phyloP scores from a whole-genome alignment of 1,139 yeast genomes.

The Scheffersomyces illinoinensis region DNA sequence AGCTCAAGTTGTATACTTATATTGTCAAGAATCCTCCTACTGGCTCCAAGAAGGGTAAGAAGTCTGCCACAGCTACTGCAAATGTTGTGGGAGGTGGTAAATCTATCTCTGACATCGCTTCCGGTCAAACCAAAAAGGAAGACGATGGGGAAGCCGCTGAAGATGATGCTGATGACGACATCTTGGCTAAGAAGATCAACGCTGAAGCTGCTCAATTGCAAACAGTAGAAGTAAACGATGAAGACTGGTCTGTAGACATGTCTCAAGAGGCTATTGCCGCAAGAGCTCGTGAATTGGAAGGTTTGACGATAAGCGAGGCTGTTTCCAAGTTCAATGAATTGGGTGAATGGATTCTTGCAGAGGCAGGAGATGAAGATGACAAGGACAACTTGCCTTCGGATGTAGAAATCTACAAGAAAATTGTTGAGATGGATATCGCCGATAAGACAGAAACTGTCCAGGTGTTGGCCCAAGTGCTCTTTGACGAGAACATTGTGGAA shows the following conservation, averaged over 20 bases:
- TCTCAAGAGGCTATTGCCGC: constrained; percentile 95
- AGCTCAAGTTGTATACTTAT: constrained; percentile 83
- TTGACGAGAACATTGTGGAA: constrained; percentile 73
- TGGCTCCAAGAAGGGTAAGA: constrained; percentile 54
- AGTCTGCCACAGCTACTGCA: constrained; percentile 89
- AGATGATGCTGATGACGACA: constrained; percentile 69
- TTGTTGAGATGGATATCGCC: constrained; percentile 73
- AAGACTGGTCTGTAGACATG: constrained; percentile 98
- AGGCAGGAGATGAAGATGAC: constrained; percentile 54
- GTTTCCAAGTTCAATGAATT: constrained; percentile 65
- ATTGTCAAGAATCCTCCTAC: constrained; percentile 93
- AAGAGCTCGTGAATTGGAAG: constrained; percentile 86
- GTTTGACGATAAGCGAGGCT: constrained; percentile 43
- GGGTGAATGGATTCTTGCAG: constrained; percentile 82
- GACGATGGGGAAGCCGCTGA: constrained; percentile 23
- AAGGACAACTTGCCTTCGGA: constrained; percentile 70
- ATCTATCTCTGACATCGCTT: constrained; percentile 75
- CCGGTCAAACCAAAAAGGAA: constrained; percentile 46
- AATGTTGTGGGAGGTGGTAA: constrained; percentile 88
- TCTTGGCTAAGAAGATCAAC: constrained; percentile 74
- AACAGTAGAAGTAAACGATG: constrained; percentile 72
- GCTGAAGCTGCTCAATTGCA: constrained; percentile 78
- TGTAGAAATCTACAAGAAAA: constrained; percentile 89
- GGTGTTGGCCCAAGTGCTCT: constrained; percentile 88
- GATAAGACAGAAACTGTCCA: constrained; percentile 79